phyloP scores from a whole-genome alignment of 306 rosid species.

The Vicia sativa region DNA sequence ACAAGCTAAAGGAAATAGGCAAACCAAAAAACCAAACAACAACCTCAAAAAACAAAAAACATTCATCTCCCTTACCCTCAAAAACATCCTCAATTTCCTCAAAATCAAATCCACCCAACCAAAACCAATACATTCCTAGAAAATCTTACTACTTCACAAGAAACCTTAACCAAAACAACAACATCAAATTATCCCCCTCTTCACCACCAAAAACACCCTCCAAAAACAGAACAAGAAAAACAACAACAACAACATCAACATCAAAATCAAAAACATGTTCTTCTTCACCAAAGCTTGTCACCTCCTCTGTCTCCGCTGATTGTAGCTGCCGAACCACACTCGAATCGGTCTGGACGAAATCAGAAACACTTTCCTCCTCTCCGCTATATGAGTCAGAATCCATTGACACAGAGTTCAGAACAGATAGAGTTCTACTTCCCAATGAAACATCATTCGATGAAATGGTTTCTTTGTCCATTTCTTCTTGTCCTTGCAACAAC shows the following conservation, averaged over 20 bases:
- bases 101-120: constrained; percentile 42
- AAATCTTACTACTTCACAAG: constrained; percentile 81
- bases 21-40: constrained; percentile 45
- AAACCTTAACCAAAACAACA: constrained; percentile 46
- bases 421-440: constrained; percentile 61
- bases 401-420: constrained; percentile 51
- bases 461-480: constrained; percentile 38
- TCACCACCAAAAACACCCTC: constrained; percentile 50
- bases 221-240: constrained; percentile 43
- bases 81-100: not conserved
- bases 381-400: constrained; percentile 47
- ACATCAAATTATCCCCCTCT: constrained; percentile 5
- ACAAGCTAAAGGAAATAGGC: constrained; percentile 68
- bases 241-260: not conserved
- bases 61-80: constrained; percentile 25
- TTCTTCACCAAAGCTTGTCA: constrained; percentile 28
- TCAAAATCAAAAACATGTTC: constrained; percentile 4
- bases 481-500: constrained; percentile 32
- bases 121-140: constrained; percentile 48
- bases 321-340: constrained; percentile 51
- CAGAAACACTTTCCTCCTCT: constrained; percentile 51
- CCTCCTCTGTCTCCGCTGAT: constrained; percentile 49
- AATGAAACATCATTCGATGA: constrained; percentile 52
- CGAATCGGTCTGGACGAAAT: constrained; percentile 64
- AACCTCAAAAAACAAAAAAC: constrained; percentile 29